These are phyloP conservation scores for Pythium scleroteichum DNA, from an alignment of 352 stramenopile species.

Conservation along the genomic window DNA sequence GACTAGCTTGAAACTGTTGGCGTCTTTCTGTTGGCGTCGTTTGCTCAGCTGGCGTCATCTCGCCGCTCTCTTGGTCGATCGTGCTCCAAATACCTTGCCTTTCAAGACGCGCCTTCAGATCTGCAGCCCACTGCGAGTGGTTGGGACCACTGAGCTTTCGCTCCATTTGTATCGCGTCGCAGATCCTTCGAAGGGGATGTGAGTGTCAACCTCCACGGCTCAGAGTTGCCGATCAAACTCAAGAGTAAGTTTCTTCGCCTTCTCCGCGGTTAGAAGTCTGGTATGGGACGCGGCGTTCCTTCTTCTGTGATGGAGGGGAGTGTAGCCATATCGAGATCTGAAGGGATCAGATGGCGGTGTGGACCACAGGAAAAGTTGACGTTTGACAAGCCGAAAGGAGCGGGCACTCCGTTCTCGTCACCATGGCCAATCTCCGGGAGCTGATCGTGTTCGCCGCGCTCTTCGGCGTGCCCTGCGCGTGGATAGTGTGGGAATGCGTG, in stretches of 20 bases:
- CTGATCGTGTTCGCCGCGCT: conserved; percentile 36
- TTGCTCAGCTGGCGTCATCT: background rate
- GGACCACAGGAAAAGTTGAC: background rate
- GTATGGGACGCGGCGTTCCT: conserved; percentile 1
- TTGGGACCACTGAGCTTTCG: conserved; percentile 18
- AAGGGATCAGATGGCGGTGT: background rate
- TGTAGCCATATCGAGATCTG: background rate
- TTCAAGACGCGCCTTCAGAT: conserved; percentile 8
- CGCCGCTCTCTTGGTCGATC: conserved; percentile 6
- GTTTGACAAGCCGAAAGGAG: background rate
- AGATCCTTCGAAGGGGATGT: no score
- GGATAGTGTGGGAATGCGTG: conserved; percentile 49
- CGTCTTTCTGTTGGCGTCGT: background rate
- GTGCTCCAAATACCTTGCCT: conserved; percentile 11
- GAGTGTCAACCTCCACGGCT: no score
- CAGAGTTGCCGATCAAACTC: no score
- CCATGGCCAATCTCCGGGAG: conserved; percentile 24
- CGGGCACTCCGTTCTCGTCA: background rate
- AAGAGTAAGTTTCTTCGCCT: background rate
- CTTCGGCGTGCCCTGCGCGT: conserved; percentile 50
- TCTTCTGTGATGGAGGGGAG: background rate
- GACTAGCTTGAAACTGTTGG: conserved; percentile 4
- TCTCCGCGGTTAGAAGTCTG: conserved; percentile 2
- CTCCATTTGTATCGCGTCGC: no score
- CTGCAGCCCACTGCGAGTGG: conserved; percentile 9